Conservation (phyloP, 495 filamentous ascomycete genomes). For the Cairneyella variabilis region DNA sequence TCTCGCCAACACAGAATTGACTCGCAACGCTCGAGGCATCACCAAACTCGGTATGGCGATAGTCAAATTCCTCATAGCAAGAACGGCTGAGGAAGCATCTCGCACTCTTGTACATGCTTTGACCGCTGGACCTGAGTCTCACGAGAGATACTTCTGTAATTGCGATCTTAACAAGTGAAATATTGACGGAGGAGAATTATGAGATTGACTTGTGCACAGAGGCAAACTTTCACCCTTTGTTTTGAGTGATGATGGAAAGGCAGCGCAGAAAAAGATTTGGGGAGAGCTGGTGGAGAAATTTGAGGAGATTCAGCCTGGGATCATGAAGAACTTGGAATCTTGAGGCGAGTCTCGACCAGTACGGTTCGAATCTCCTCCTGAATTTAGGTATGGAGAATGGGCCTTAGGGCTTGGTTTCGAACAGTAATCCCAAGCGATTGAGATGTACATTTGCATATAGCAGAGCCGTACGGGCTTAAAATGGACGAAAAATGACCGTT, state of each 20-base stretch:
- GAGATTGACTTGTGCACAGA: not conserved
- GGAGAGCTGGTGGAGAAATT: not conserved
- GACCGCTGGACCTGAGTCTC: conserved; percentile 3
- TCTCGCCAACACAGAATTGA: conserved; percentile 6
- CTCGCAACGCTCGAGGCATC: not conserved
- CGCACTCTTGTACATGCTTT: conserved; percentile 6
- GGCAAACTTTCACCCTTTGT: not conserved
- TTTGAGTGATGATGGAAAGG: not conserved
- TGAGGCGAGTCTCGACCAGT: no score
- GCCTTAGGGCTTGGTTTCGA: no score
- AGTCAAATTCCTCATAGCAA: not conserved
- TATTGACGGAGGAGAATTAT: not conserved
- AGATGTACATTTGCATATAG: no score
- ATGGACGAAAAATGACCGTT: no score
- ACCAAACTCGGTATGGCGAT: not conserved
- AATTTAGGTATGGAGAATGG: no score
- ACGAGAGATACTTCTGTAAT: conserved; percentile 10
- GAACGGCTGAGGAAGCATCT: conserved; percentile 10
- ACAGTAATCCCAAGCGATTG: no score
- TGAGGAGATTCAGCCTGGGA: conserved; percentile 13
- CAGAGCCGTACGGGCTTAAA: no score
- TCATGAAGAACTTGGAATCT: no score
- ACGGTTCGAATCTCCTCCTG: no score
- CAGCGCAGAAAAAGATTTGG: conserved; percentile 12
- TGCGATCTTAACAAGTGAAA: conserved; percentile 1